Evolutionary conservation across 2,329 filamentous ascomycete species (phyloP), one percentile per base, ranked within the genome.

Genomic region (Sclerotinia subarctica): DNA sequence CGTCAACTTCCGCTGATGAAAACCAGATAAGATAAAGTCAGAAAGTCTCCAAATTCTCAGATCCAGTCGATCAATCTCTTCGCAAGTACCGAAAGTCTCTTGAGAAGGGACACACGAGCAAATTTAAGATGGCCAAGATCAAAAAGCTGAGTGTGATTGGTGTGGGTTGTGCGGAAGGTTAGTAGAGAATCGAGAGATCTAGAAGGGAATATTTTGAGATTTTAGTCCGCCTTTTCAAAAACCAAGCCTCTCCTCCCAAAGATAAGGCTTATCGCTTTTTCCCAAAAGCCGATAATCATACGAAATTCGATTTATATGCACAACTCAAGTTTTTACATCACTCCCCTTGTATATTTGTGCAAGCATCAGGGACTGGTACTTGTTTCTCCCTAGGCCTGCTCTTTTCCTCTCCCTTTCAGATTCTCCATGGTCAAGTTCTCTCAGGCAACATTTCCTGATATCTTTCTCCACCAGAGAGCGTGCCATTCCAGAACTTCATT

Each of bases 241-340:
- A 38, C 5, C 52, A 56, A 35, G 29, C 29, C 38, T 35, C 53
- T 56, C 32, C 53, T 15, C 19, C 53, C 19, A 56, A 8, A 56
- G 53, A 56, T 56, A 56, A 56, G 29, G 53, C 53, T 56, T 56
- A 56, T 56, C 53, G 53, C 19, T 2, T 3, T 35, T 38, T 35
- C 29, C 11, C 35, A 35, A 35, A 35, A 15, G 29, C 21, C 53
- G 53, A 38, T 38, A 21, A 42, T 54, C 52, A 54, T 54, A 32
- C 52, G 52, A 35, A 32, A 54, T 54, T 54, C 52, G n/a, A 54
- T 54, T 54, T 54, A 54, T 54, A 54, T 35, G 52, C 52, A 54
- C 19, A 15, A 54, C 29, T n/a, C 52, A 35, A 32, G 5, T n/a
- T 54, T 57, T 59, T 35, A 35, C 42, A 49, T 17, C 29, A 62